Percentiles rank a stretch among this genome's conserved stretches.
phyloP scores from a whole-genome alignment of 257 asterid genomes.

The Lavandula angustifolia region DNA sequence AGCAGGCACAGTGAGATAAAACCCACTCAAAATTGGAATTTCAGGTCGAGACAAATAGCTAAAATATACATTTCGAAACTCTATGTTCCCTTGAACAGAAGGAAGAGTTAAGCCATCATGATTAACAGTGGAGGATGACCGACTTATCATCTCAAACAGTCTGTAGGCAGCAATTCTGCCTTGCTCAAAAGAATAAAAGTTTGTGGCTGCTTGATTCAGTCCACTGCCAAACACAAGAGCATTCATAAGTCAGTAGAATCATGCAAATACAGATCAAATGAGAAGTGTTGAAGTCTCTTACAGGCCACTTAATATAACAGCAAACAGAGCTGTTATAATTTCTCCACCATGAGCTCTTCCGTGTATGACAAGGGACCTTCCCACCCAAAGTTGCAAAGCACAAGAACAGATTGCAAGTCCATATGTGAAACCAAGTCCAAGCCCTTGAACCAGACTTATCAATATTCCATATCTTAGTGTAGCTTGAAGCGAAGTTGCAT shows the following conservation, averaged over 20 bases:
- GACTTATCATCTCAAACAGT: conserved; percentile 93
- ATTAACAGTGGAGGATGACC: conserved; percentile 78
- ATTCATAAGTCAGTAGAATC: conserved; percentile 12
- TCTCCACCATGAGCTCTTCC: conserved; percentile 93
- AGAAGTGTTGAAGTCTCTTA: conserved; percentile 51
- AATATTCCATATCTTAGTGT: conserved; percentile 96
- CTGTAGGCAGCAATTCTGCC: conserved; percentile 99
- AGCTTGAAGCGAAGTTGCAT: conserved; percentile 98
- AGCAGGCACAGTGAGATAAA: conserved; percentile 96
- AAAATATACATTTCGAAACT: conserved; percentile 97
- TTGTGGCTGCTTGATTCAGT: conserved; percentile 99
- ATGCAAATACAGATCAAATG: conserved; percentile 12
- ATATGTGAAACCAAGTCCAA: conserved; percentile 99
- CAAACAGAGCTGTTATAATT: conserved; percentile 85
- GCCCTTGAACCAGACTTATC: conserved; percentile 99
- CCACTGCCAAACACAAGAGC: conserved; percentile 58
- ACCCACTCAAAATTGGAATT: conserved; percentile 98
- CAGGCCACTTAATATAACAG: conserved; percentile 99
- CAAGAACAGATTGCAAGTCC: conserved; percentile 99
- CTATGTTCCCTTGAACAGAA: conserved; percentile 94
- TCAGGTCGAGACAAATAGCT: conserved; percentile 99
- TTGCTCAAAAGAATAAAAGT: conserved; percentile 96
- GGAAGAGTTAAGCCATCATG: conserved; percentile 83
- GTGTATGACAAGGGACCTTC: conserved; percentile 76
- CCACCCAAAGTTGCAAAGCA: conserved; percentile 99